A percentile compares a stretch with the other conserved stretches of the same genome.
phyloP scores from a whole-genome alignment of 202 grass and related monocot genomes.

The Cymbopogon flexuosus region DNA sequence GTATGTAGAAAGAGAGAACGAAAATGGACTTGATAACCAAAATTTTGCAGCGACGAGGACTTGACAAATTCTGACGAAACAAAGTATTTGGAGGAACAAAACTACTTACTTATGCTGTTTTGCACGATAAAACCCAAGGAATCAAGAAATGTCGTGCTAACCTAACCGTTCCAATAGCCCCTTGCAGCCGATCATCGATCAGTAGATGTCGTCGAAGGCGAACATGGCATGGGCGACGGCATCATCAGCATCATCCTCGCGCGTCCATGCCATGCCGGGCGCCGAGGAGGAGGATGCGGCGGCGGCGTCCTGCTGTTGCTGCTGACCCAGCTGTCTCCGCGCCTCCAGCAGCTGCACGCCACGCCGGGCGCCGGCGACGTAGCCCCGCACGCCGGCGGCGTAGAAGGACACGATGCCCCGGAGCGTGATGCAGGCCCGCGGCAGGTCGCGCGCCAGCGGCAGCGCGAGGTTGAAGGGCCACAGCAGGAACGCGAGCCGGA shows the following conservation, averaged over 20 bases:
- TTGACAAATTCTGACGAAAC: no score
- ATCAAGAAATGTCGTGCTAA: no score
- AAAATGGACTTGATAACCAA: no score
- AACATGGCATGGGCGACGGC: background rate
- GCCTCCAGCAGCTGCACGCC: background rate
- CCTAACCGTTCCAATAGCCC: no score
- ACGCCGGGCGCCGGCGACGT: background rate
- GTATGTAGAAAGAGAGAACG: no score
- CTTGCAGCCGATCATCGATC: no score
- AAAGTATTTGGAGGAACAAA: no score
- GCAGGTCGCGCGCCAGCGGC: conserved; percentile 42
- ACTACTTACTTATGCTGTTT: no score
- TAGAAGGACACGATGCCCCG: background rate
- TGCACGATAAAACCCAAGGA: no score
- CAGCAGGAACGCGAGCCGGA: conserved; percentile 38
- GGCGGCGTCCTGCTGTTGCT: background rate
- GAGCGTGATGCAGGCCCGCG: conserved; percentile 33
- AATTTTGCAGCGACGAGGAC: no score
- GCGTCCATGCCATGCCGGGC: background rate
- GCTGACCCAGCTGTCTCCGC: background rate
- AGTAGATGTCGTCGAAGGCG: background rate
- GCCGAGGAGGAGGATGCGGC: background rate
- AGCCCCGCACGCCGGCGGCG: conserved; percentile 20
- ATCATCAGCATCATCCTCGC: background rate
- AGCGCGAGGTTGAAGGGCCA: conserved; percentile 48